Conservation (phyloP, 176 grass and related monocot species). For the Raddia guianensis region DNA sequence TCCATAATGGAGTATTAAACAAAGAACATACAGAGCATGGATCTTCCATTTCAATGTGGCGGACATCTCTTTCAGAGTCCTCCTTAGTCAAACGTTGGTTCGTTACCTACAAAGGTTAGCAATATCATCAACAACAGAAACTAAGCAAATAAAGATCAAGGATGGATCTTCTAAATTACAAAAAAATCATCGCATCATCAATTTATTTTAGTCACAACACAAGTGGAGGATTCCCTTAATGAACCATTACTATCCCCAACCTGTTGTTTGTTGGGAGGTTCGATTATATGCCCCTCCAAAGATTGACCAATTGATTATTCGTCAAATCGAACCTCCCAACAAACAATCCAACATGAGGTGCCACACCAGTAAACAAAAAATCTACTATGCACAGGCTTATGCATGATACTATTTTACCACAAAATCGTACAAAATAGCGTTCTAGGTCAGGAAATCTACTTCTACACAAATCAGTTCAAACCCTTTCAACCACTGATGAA, state of each 20-base stretch:
- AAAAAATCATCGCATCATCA: background rate
- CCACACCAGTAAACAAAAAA: background rate
- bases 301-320: too few species aligned
- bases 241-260: background rate
- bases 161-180: background rate
- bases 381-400: background rate
- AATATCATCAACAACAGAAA: constrained; percentile 8
- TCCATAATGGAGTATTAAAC: background rate
- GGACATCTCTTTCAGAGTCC: constrained; percentile 70
- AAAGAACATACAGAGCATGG: constrained; percentile 62
- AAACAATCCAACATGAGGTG: background rate
- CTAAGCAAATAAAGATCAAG: background rate
- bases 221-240: constrained; percentile 5
- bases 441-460: constrained; percentile 2
- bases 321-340: too few species aligned
- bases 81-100: constrained; percentile 58
- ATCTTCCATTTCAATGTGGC: constrained; percentile 80
- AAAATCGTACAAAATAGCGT: background rate
- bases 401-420: background rate
- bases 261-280: background rate
- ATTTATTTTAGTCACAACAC: constrained; percentile 16
- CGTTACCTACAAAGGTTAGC: constrained; percentile 43
- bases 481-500: background rate
- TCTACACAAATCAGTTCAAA: constrained; percentile 25
- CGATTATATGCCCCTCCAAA: too few species aligned